Base-by-base conservation (phyloP, 805 yeast species). In the Teunomyces lycoperdinae region DNA sequence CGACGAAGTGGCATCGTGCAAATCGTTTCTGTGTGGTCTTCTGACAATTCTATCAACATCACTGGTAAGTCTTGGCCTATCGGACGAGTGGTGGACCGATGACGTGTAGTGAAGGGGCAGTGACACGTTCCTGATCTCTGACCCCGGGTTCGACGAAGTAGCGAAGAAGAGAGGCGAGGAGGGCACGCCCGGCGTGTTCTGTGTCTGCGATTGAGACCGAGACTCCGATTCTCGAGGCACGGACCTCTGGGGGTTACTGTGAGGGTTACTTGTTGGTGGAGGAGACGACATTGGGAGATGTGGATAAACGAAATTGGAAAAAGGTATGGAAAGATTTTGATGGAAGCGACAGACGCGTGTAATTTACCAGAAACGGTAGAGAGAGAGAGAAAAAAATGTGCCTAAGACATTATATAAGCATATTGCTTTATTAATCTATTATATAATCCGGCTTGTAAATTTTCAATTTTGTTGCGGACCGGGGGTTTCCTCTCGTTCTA, bases 21-120 rank as follows among this genome's bases (percentile, higher is more conserved):
- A 74, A 62, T 90, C 96, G 56, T 94, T 89, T 69, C 97, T 80
- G 47, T 81, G 73, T 48, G 76, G 75, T 44, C 85, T 74, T 50
- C 81, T 65, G 36, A 74, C 66, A 27, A 70, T 66, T 44, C 74
- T 57, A 49, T 69, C 74, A 8, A 68, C 74, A 43, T 77, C 78
- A 54, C 77, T 68, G 30, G 73, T 58, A 47, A 68, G 55, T 50
- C 62, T 63, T 52, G 61, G 65, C 43, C 29, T 31, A 52, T 76
- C 73, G 44, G 76, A 70, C 34, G 73, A 65, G 49, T 64, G 72
- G 35, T 55, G 60, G 14, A 63, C 60, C 1, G 74, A 66, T 1
- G 82, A 74, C 14, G 79, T 73, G 59, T 75, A 77, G 51, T 74
- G 76, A 44, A 78, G 67, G 3, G 83, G 83, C 8, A 81, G 77